Base-by-base conservation (phyloP, 2,329 filamentous ascomycete genomes). In the Coniochaeta ligniaria region DNA sequence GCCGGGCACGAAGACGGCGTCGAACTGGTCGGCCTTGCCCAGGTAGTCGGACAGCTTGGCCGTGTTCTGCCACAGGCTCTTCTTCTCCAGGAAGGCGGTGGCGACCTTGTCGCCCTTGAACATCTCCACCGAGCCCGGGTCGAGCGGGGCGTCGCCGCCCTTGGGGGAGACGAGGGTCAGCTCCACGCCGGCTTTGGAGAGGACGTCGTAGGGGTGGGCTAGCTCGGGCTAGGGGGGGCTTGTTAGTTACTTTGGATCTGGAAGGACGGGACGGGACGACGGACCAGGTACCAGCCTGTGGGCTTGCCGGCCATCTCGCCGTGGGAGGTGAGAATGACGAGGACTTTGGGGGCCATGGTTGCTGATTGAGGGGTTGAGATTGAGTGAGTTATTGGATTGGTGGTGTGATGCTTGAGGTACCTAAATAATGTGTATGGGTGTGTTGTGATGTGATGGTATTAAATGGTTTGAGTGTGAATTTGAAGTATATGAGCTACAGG, bases 251-350 rank as follows among this genome's bases (percentile, higher is more conserved):
- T n/a, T 28, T 54, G 38, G 38, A 41, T 7, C 6, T 41, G 36
- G 2, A 22, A 24, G 1, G 31, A 24, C n/a, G 5, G 11, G 6
- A 52, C 59, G 6, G 47, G 24, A 47, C n/a, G 28, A 22, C 76
- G 57, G 76, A 87, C 85, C 67, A 91, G 76, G 70, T 84, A 91
- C 88, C 88, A 91, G 64, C 89, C 89, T 0, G 88, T 90, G 11
- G 81, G 80, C 67, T 77, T 76, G 68, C 77, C 77, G 52, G 78
- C 76, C 56, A 84, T 78, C 71, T 76, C 73, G 69, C 71, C 73
- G 71, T 83, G 79, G 63, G 87, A 91, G 65, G 86, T 89, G 63
- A 91, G 83, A 61, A 92, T 84, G 72, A 91, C 75, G 75, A 92
- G 87, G 64, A 91, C 75, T 61, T 88, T 89, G 66, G 77, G 79